Base-by-base conservation (phyloP, 1,139 yeast species). In the Blastobotrys apis region DNA sequence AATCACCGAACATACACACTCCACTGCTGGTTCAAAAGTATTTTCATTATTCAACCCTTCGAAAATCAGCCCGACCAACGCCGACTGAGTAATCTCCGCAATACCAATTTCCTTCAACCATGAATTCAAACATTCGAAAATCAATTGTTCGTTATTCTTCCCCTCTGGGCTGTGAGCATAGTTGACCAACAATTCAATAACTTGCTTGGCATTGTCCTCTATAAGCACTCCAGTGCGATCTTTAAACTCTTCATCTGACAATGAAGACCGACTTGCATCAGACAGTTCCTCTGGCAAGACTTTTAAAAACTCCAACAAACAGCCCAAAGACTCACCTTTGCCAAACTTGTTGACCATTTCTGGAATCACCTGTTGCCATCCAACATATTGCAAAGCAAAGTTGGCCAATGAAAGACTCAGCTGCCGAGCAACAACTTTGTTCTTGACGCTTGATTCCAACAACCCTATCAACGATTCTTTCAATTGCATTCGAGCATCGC, bases 211-310 rank as follows among this genome's bases (percentile, higher is more conserved):
- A 54, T 85, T 87, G 39, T 74, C 68, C 25, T 77, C 72, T 32
- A 92, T 74, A 44, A 87, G 70, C 50, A 78, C 79, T 33, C 71
- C 68, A 2, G 84, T 78, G 56, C 96, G 75, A 3, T 63, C 55
- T 48, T 76, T 74, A 58, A 85, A 84, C 59, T 90, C 95, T 33
- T 82, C 92, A 59, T 85, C 95, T 3, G 90, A 78, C 49, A 90
- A 69, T 26, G 92, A 81, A 1, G 94, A 78, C 49, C 81, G 81
- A 53, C 84, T 83, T 36, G 81, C 79, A 54, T 85, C 94, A 41
- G 81, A 69, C 41, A 92, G 74, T 63, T 94, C 98, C 62, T 94
- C 97, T 0, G 99, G 98, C 47, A 94, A 69, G 41, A 92, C 81
- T 59, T 81, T 81, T 51, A 94, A 73, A 57, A 90, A 88, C 58